Evolutionary conservation across 1,284 basidiomycete genomes (phyloP).

Genomic region (Pyrrhoderma lamaoense): DNA sequence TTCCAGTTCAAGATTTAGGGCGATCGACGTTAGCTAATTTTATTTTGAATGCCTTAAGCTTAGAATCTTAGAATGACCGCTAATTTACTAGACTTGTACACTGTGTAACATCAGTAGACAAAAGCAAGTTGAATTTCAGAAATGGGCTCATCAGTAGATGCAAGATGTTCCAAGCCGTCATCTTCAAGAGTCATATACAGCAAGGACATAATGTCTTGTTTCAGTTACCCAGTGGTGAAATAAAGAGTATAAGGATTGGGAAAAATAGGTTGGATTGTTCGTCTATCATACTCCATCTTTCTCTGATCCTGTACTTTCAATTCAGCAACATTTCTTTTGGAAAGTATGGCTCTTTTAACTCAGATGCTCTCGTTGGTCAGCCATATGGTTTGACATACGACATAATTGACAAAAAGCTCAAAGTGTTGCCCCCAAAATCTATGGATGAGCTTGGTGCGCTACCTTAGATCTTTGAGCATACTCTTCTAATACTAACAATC

Average conservation of each 20-base stretch:
- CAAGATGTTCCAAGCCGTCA: background rate
- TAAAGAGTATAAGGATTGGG: slow-evolving; percentile 59
- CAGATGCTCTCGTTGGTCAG: slow-evolving; percentile 62
- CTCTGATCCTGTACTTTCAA: slow-evolving; percentile 4
- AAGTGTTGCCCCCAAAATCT: slow-evolving; percentile 50
- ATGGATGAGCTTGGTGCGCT: slow-evolving; percentile 67
- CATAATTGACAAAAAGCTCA: slow-evolving; percentile 61
- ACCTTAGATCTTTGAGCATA: background rate
- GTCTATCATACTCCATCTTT: background rate
- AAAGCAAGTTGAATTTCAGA: too few species aligned
- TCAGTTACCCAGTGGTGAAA: slow-evolving; percentile 61
- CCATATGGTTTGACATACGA: slow-evolving; percentile 76
- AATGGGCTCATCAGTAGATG: slow-evolving; percentile 4
- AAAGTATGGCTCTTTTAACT: slow-evolving; percentile 66
- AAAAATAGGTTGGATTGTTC: slow-evolving; percentile 48
- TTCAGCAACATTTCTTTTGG: slow-evolving; percentile 54
- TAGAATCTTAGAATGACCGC: too few species aligned
- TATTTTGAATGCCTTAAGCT: too few species aligned
- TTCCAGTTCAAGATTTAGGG: background rate
- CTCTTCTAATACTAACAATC: slow-evolving; percentile 15
- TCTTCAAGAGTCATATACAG: slow-evolving; percentile 36
- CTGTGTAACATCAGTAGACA: too few species aligned
- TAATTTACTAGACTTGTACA: too few species aligned
- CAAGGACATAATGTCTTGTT: slow-evolving; percentile 60
- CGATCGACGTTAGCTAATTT: background rate